A percentile compares a stretch with the other conserved stretches of the same genome.
Evolutionary conservation across 148 eudicot species (phyloP).

Genomic region (Tetragonia tetragonoides): DNA sequence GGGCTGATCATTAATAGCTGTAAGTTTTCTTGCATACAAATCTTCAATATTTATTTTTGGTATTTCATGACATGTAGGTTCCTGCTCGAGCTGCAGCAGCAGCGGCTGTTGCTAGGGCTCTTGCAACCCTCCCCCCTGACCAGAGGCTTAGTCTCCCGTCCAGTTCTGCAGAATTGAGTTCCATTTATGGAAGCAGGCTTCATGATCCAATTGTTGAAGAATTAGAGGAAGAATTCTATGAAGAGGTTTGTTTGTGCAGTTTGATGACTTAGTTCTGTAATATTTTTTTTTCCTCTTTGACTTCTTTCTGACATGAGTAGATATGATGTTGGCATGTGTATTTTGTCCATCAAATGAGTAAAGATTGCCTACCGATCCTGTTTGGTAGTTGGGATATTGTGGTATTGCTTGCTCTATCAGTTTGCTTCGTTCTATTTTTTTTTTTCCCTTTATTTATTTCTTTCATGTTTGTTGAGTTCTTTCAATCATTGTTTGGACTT

Average conservation of each 20-base stretch:
- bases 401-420: neutral
- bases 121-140: constrained; percentile 84
- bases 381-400: neutral
- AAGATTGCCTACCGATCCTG: neutral
- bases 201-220: constrained; percentile 63
- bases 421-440: neutral
- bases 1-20: neutral
- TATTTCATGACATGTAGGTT: constrained; percentile 44
- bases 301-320: neutral
- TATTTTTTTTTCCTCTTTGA: neutral
- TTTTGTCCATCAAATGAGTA: neutral
- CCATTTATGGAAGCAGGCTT: constrained; percentile 73
- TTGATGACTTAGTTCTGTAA: neutral
- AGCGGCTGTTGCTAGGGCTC: constrained; percentile 95
- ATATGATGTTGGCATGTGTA: neutral
- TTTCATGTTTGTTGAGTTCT: neutral
- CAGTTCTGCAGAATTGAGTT: constrained; percentile 84
- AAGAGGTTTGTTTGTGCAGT: constrained; percentile 59
- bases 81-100: constrained; percentile 98
- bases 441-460: neutral
- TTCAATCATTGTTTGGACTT: neutral
- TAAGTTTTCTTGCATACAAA: neutral
- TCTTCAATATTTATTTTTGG: neutral
- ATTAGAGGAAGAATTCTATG: constrained; percentile 81
- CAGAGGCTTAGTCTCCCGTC: constrained; percentile 76